Evolutionary conservation across 2,329 filamentous ascomycete species (phyloP).

Genomic region (Trichoderma gracile): DNA sequence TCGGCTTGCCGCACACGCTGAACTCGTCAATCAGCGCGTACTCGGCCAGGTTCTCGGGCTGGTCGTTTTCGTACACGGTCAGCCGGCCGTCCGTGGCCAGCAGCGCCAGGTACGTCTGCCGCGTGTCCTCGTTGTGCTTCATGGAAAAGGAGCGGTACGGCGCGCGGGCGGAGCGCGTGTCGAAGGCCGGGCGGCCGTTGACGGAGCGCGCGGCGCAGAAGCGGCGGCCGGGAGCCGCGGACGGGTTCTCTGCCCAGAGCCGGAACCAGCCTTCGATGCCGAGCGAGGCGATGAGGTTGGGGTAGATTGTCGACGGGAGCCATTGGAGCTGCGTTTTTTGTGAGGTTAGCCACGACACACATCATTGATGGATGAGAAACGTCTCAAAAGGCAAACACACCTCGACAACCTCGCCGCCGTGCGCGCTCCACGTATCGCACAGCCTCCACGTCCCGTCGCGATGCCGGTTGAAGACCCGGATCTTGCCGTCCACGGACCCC

Average conservation of each 20-base stretch:
- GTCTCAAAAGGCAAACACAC: conserved; percentile 50
- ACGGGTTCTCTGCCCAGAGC: conserved; percentile 89
- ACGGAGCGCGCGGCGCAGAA: conserved; percentile 66
- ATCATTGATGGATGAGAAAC: not conserved
- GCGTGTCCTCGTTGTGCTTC: conserved; percentile 74
- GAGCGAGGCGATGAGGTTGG: conserved; percentile 80
- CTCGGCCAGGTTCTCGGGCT: conserved; percentile 75
- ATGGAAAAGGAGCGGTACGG: conserved; percentile 83
- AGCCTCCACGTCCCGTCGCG: conserved; percentile 75
- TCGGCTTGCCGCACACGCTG: conserved; percentile 68
- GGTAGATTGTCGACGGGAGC: conserved; percentile 87
- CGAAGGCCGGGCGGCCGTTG: conserved; percentile 54
- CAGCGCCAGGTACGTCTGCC: conserved; percentile 82
- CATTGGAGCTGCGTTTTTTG: conserved; percentile 69
- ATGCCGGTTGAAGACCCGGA: conserved; percentile 87
- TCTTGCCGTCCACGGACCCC: conserved; percentile 86
- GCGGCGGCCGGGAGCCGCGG: conserved; percentile 74
- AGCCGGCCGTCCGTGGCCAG: conserved; percentile 81
- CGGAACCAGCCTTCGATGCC: conserved; percentile 88
- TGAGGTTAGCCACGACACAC: too few relatives aligned
- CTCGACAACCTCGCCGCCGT: conserved; percentile 87
- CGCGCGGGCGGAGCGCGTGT: conserved; percentile 56
- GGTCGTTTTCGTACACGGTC: conserved; percentile 80
- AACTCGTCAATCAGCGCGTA: conserved; percentile 77
- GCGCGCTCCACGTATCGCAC: conserved; percentile 85